Evolutionary conservation across 2,329 filamentous ascomycete species (phyloP), one percentile per base, ranked within the genome.

Genomic region (Blastomyces parvus): DNA sequence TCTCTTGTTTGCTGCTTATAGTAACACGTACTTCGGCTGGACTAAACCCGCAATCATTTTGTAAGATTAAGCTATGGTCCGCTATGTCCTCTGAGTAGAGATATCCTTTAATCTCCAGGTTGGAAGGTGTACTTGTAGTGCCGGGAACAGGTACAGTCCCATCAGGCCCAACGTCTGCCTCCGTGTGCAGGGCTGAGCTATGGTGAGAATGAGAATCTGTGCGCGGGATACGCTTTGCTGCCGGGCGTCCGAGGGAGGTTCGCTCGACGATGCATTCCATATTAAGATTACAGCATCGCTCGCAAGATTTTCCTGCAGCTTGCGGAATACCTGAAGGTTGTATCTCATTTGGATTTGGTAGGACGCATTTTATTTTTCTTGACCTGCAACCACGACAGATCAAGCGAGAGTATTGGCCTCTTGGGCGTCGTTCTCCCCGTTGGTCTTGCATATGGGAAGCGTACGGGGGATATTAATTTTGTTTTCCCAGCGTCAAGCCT

Each of bases 361-460:
- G 61, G 5, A 62, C 59, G 33, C 67, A 68, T 66, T 69, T 69
- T 59, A 69, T 68, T 44, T 67, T 69, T 27, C 66, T 59, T 14
- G 67, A 62, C 56, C 67, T 61, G 44, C 67, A 69, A 17, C 65
- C 61, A 5, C 63, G 62, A 60, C 67, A 69, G 27, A 68, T 66
- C 52, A 65, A 55, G 17, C 65, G 64, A 2, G 67, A 60, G 53
- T 68, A 68, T 63, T 66, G 64, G 44, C 65, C 66, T n/a, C 59
- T 46, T 7, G 59, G 59, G 7, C 59, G 42, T 60, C 59, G 59
- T 52, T 60, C 59, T 3, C 22, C 44, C 11, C 19, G 27, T 50
- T 48, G 59, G 30, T 60, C 33, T 25, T 60, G 36, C 59, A 60
- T 60, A 36, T 19, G 25, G 52, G 52, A 19, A 14, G 19, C n/a